These are phyloP conservation scores for Ceratorhiza oryzae-sativae DNA, from an alignment of 1,284 basidiomycete species.

Conservation along the genomic window DNA sequence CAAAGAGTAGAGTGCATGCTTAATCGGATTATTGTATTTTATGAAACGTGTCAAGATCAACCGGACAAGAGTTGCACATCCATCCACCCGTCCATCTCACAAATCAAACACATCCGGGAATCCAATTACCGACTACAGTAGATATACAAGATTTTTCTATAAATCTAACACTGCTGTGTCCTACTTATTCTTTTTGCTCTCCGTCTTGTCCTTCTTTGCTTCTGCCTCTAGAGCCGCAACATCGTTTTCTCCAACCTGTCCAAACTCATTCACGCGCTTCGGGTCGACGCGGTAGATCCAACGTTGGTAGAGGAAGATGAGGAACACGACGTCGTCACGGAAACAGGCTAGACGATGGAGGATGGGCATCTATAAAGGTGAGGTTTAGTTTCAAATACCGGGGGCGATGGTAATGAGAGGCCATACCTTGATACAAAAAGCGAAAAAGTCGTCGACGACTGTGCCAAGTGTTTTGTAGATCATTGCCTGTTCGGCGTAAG, in stretches of 20 bases:
- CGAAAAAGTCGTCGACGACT: slow-evolving; percentile 93
- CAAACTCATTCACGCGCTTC: slow-evolving; percentile 94
- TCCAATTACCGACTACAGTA: slow-evolving; percentile 3
- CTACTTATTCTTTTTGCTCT: slow-evolving; percentile 64
- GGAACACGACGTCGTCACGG: slow-evolving; percentile 90
- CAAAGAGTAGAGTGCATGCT: slow-evolving; percentile 28
- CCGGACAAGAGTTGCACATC: not conserved
- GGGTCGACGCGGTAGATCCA: slow-evolving; percentile 97
- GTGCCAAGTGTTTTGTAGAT: slow-evolving; percentile 92
- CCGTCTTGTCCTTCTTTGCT: slow-evolving; percentile 44
- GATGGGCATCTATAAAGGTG: slow-evolving; percentile 78
- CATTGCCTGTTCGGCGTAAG: slow-evolving; percentile 67
- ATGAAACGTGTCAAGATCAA: not conserved
- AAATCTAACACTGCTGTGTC: not conserved
- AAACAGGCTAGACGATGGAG: slow-evolving; percentile 88
- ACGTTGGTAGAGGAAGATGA: slow-evolving; percentile 86
- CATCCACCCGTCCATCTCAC: not conserved
- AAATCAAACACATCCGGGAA: not conserved
- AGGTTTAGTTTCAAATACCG: not conserved
- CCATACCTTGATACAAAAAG: slow-evolving; percentile 56
- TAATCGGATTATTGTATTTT: slow-evolving; percentile 30
- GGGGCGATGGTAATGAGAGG: slow-evolving; percentile 12
- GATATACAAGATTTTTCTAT: slow-evolving; percentile 11
- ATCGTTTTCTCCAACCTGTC: slow-evolving; percentile 66
- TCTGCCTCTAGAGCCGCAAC: slow-evolving; percentile 11